Base-by-base conservation (phyloP, 2,329 filamentous ascomycete genomes). In the Leptographium lundbergii region DNA sequence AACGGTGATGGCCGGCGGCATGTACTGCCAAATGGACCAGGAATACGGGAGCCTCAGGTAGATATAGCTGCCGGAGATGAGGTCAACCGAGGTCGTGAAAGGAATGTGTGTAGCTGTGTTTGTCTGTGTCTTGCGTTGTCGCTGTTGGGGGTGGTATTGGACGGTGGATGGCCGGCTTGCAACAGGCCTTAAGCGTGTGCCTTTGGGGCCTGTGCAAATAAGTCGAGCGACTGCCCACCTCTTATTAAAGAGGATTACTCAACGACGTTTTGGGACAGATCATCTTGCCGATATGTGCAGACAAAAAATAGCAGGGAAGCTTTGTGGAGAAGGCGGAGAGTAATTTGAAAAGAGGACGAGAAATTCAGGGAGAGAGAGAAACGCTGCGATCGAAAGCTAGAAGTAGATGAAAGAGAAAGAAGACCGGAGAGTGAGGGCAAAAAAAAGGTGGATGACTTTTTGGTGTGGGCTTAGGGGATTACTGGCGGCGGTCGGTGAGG, bases 161-260 rank as follows among this genome's bases (percentile, higher is more conserved):
- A 54, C 29, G 19, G 32, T 50, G n/a, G 11, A 27, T 17, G 48
- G 25, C 22, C 22, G 17, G 27, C 27, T 34, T 39, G 47, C 25
- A 57, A 24, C 56, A 57, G 29, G 54, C 36, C 3, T 22, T 45
- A 14, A 39, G 25, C n/a, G n/a, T 10, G 22, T 24, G 36, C 24
- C 22, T 25, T 6, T 17, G 42, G 19, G 42, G 53, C 29, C 3
- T n/a, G n/a, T 22, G 34, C 47, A 14, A 39, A 47, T 57, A 47
- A 24, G 58, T 52, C 57, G 60, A 60, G 60, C 57, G 22, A 48
- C 19, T 54, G 58, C 57, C 42, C 58, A 39, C 58, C 58, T 58
- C 59, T 61, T 59, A 62, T 9, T 19, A 59, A 58, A 61, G 60
- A 63, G 59, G 60, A 32, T 59, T 32, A 34, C 55, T 55, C 55